Evolutionary conservation across 495 filamentous ascomycete species (phyloP).

Genomic region (Hyaloscypha bicolor): DNA sequence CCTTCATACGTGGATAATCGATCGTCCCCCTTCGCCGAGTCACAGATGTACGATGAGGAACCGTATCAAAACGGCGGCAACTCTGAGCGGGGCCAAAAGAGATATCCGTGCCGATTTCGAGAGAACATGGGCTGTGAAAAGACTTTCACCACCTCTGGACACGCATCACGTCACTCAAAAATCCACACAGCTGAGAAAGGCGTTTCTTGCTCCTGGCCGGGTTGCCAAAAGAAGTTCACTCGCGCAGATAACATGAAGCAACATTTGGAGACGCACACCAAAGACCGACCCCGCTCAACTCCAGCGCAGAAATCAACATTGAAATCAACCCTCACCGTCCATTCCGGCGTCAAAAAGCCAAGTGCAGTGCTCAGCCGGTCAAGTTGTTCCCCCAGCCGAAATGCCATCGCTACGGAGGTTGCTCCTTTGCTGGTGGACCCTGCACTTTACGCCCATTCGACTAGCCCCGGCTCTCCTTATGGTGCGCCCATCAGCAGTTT

Average conservation of each 20-base stretch:
- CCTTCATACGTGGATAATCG: conserved; percentile 8
- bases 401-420: conserved; percentile 10
- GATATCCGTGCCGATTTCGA: conserved; percentile 66
- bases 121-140: conserved; percentile 71
- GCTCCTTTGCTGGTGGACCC: conserved; percentile 18
- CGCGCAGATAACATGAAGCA: conserved; percentile 99
- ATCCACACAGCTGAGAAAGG: conserved; percentile 97
- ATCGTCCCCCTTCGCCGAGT: conserved; percentile 19
- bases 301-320: conserved; percentile 13
- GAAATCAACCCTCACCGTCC: conserved; percentile 15
- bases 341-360: conserved; percentile 24
- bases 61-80: neutral
- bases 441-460: conserved; percentile 10
- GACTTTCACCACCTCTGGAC: conserved; percentile 93
- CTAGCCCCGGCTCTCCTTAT: neutral
- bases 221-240: conserved; percentile 91
- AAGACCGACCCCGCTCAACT: conserved; percentile 45
- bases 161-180: conserved; percentile 94
- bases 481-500: neutral
- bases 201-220: conserved; percentile 74
- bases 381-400: conserved; percentile 23
- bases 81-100: conserved; percentile 45
- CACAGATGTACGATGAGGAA: conserved; percentile 21
- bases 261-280: conserved; percentile 86
- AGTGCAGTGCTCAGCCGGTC: neutral